Conservation (phyloP, 139 green algal species). For the Chlamydomonas sp. region DNA sequence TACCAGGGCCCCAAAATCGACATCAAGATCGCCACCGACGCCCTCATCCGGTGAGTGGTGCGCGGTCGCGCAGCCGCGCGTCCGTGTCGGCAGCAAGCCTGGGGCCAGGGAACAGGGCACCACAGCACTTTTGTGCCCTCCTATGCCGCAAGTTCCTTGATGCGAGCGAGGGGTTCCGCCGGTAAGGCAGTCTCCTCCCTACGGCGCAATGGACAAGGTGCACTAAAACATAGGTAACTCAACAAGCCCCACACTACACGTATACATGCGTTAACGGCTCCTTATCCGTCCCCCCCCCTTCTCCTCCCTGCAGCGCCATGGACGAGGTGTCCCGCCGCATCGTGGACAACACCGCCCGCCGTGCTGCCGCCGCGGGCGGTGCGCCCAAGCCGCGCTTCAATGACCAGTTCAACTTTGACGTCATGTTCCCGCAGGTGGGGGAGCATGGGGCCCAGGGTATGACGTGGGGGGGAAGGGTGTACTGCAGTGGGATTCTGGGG, state of each 20-base stretch:
- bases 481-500: neutral
- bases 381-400: conserved; percentile 7
- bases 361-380: neutral
- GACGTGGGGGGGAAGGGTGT: neutral
- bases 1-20: conserved; percentile 30
- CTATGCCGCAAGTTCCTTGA: too few relatives aligned
- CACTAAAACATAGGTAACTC: too few relatives aligned
- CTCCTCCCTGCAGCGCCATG: conserved; percentile 15
- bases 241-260: too few relatives aligned
- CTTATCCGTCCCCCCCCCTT: too few relatives aligned
- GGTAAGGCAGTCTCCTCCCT: too few relatives aligned
- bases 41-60: neutral
- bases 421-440: conserved; percentile 37
- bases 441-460: neutral
- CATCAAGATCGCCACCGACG: conserved; percentile 23
- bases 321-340: conserved; percentile 31
- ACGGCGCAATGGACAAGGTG: too few relatives aligned
- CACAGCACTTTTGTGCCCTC: too few relatives aligned
- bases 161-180: too few relatives aligned
- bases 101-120: too few relatives aligned
- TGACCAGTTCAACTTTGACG: conserved; percentile 40
- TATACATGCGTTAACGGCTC: too few relatives aligned
- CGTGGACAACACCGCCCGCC: neutral
- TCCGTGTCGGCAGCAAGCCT: too few relatives aligned
- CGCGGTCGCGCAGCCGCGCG: too few relatives aligned